A percentile compares a stretch with the other conserved stretches of the same genome.
phyloP scores from a whole-genome alignment of 345 rosid genomes.

The Cardamine resedifolia region DNA sequence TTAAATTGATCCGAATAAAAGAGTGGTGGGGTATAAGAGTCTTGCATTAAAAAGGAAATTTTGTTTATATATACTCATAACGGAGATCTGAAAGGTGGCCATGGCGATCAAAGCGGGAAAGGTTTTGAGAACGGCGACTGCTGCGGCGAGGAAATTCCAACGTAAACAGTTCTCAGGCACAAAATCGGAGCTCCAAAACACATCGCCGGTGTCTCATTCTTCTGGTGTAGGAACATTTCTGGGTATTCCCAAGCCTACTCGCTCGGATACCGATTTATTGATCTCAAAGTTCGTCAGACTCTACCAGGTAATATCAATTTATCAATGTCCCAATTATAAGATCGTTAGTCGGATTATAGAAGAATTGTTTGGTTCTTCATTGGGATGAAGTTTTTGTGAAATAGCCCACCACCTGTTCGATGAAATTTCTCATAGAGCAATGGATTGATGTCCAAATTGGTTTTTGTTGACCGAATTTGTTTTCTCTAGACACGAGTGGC shows the following conservation, averaged over 20 bases:
- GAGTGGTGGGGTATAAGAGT: slow-evolving; percentile 3
- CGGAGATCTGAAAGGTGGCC: slow-evolving; percentile 14
- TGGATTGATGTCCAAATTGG: not conserved
- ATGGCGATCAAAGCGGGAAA: slow-evolving; percentile 38
- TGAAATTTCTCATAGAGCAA: slow-evolving; percentile 1
- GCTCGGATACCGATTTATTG: slow-evolving; percentile 26
- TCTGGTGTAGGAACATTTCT: slow-evolving; percentile 37
- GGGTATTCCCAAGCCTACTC: slow-evolving; percentile 20
- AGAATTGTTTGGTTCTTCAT: not conserved
- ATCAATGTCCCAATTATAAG: not conserved
- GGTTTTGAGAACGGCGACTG: slow-evolving; percentile 35
- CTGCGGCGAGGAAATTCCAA: slow-evolving; percentile 27
- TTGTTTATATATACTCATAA: not conserved
- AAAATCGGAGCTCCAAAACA: not conserved
- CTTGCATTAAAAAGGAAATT: too few relatives aligned
- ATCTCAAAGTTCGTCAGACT: slow-evolving; percentile 35
- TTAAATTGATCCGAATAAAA: not conserved
- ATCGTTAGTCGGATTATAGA: not conserved
- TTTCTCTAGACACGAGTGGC: slow-evolving; percentile 28
- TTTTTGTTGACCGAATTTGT: not conserved
- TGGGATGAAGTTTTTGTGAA: not conserved
- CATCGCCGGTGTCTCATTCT: slow-evolving; percentile 14
- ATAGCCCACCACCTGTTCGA: slow-evolving; percentile 34
- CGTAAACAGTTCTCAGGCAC: slow-evolving; percentile 11
- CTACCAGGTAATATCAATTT: slow-evolving; percentile 12